Conservation (phyloP, 129 eudicot species). For the Tagetes erecta region DNA sequence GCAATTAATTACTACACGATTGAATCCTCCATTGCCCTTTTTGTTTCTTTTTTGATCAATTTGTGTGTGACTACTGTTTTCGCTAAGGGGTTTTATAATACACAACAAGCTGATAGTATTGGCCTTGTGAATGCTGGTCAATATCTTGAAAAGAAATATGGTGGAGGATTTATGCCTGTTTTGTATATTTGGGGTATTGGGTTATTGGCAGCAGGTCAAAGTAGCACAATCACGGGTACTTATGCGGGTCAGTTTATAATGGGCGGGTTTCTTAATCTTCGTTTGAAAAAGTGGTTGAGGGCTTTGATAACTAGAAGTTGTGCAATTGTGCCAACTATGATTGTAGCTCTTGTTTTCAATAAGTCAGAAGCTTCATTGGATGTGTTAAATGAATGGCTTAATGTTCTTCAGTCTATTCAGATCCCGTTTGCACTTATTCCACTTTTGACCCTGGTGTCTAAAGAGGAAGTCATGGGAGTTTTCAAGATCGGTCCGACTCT, state of each 20-base stretch:
- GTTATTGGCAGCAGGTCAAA: conserved; percentile 93
- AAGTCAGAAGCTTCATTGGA: conserved; percentile 70
- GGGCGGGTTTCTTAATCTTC: conserved; percentile 85
- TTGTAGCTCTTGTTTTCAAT: conserved; percentile 76
- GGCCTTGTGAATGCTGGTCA: conserved; percentile 96
- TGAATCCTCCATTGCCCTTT: conserved; percentile 76
- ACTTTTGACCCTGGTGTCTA: conserved; percentile 79
- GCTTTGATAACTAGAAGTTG: conserved; percentile 87
- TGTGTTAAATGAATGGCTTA: conserved; percentile 86
- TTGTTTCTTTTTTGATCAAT: conserved; percentile 80
- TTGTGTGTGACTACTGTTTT: conserved; percentile 86
- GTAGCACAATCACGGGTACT: conserved; percentile 96
- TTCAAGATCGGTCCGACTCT: conserved; percentile 81
- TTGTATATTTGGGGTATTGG: conserved; percentile 95
- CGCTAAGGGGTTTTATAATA: conserved; percentile 84
- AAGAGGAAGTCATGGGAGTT: conserved; percentile 79
- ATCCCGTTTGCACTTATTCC: conserved; percentile 95
- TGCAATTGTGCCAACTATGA: conserved; percentile 85
- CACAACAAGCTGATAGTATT: conserved; percentile 61
- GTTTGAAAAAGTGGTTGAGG: conserved; percentile 72
- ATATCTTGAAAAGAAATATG: conserved; percentile 80
- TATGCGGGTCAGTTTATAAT: conserved; percentile 96
- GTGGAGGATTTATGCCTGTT: conserved; percentile 79
- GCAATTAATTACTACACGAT: conserved; percentile 85
- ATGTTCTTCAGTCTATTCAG: conserved; percentile 93